Percentiles rank a stretch among this genome's conserved stretches.
These are phyloP conservation scores for Fraxinus velutina DNA, from an alignment of 305 asterid species.

Conservation along the genomic window DNA sequence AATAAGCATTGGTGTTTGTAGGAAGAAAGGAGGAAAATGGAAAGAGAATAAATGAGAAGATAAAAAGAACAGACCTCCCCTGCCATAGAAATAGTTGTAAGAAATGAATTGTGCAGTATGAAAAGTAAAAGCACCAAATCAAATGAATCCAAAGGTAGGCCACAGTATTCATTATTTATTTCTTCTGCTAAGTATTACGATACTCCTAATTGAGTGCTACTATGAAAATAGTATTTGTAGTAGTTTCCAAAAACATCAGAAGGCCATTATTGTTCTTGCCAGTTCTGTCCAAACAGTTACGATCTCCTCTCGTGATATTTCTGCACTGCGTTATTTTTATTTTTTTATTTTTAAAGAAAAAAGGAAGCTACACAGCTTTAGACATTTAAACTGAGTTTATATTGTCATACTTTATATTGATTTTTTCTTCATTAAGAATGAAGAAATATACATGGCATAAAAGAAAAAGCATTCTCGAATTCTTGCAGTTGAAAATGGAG, in stretches of 20 bases:
- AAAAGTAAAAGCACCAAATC: background rate
- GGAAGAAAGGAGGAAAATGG: background rate
- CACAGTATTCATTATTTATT: background rate
- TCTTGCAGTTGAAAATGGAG: conserved; percentile 1
- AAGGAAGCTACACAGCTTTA: background rate
- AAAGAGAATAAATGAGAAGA: background rate
- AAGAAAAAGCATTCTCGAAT: background rate
- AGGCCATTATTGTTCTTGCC: background rate
- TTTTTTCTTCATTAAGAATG: background rate
- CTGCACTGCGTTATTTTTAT: background rate
- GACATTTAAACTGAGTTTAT: background rate
- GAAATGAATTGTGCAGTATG: background rate
- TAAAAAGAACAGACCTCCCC: background rate
- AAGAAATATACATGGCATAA: background rate
- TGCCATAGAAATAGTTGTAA: background rate
- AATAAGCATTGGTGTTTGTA: conserved; percentile 3
- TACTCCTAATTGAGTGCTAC: background rate
- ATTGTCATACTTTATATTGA: background rate
- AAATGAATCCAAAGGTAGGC: background rate
- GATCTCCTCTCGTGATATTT: background rate
- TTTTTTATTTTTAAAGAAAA: too few relatives aligned
- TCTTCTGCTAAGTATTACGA: background rate
- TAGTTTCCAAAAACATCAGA: background rate
- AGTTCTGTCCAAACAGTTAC: background rate
- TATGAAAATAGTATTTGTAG: background rate